Percentiles rank a stretch among this genome's conserved stretches.
These are phyloP conservation scores for Phlegmacium glaucopus DNA, from an alignment of 768 basidiomycete genomes.

Conservation along the genomic window DNA sequence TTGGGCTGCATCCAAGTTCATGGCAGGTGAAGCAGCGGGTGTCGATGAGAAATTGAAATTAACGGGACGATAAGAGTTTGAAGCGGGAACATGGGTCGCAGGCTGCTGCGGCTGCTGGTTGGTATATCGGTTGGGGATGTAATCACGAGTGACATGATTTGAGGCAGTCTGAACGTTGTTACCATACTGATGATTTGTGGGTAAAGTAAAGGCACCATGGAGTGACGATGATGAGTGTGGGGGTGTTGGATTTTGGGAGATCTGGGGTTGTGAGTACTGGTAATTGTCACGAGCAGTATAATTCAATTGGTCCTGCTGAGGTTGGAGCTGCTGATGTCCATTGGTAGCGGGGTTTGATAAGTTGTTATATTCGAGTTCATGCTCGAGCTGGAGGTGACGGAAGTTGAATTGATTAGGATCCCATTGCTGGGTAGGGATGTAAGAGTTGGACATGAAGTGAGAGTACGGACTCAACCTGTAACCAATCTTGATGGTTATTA, in stretches of 20 bases:
- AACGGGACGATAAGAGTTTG: too few relatives aligned
- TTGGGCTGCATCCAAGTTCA: too few relatives aligned
- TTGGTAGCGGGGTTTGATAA: constrained; percentile 6
- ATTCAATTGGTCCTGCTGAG: constrained; percentile 11
- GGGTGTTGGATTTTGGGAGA: background rate
- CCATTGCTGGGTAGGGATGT: constrained; percentile 22
- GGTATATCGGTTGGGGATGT: too few relatives aligned
- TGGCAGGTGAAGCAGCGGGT: too few relatives aligned
- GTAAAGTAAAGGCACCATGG: constrained; percentile 10
- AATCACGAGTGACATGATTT: too few relatives aligned
- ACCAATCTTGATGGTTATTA: background rate
- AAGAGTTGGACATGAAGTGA: constrained; percentile 18
- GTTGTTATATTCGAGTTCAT: constrained; percentile 32
- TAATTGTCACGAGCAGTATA: constrained; percentile 11
- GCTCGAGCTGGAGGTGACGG: constrained; percentile 26
- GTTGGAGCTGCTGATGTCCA: constrained; percentile 15
- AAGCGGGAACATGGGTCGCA: too few relatives aligned
- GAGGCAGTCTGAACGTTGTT: constrained; percentile 1
- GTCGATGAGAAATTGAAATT: too few relatives aligned
- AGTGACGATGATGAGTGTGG: constrained; percentile 10
- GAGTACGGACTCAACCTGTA: background rate
- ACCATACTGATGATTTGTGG: background rate
- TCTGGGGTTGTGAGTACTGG: constrained; percentile 4
- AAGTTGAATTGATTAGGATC: constrained; percentile 23
- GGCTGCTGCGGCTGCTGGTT: too few relatives aligned